Base-by-base conservation (phyloP, 139 green algal species). In the Tetraselmis chui region DNA sequence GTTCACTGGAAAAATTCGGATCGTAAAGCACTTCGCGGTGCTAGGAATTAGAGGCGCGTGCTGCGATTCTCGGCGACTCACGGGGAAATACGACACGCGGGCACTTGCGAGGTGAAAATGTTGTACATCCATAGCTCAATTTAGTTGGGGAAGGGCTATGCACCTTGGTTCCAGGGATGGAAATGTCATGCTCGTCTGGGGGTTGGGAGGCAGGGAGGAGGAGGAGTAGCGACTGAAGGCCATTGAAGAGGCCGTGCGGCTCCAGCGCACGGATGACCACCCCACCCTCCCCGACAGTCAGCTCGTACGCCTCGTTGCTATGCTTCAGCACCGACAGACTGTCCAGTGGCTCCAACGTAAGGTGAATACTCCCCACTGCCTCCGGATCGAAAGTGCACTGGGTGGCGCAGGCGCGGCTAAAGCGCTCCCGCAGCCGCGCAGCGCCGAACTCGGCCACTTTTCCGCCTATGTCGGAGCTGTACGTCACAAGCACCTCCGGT, bases 201-300 rank as follows among this genome's bases (percentile, higher is more conserved):
- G 29, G 32, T 78, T 31, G 2, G 59, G 23, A 23, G n/a, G 80
- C 24, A 18, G 83, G 84, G 30, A 94, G 81, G 26, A 91, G 79
- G 81, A 92, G 90, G 26, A 92, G 78, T 29, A 94, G 81, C 28
- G 77, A 89, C 79, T 91, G 86, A 0, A 91, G 59, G 22, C 89
- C 90, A 80, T 91, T 91, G 81, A 94, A 92, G 2, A 92, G 26
- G n/a, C 90, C 90, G 22, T 84, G 83, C 1, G 78, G 23, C 0
- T 32, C 79, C 2, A 78, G 2, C 0, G 84, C 87, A n/a, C 28
- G 28, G 11, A 93, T 84, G 0, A 31, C n/a, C 0, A 91, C 59
- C 24, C 84, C 82, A 0, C 29, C 78, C 0, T 79, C 59, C 24
- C 30, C 79, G 29, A 90, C 83, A 1, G 59, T 76, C 0, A 93